Evolutionary conservation across 208 protist species (phyloP).

Genomic region (Leishmania tarentolae): DNA sequence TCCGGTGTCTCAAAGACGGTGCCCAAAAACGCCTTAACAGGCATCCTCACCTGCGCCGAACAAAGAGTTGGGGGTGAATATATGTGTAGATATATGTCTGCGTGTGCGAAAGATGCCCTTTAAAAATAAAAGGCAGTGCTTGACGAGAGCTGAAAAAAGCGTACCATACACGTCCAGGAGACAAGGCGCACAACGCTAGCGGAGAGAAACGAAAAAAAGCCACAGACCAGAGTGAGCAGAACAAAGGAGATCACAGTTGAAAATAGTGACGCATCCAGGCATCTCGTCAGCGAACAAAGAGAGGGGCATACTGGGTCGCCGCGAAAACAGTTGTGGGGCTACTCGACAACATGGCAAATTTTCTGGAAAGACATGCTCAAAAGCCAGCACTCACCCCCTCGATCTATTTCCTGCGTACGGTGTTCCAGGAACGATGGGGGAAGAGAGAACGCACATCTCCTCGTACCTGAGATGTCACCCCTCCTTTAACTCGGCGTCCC

Average conservation of each 20-base stretch:
- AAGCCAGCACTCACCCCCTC: neutral
- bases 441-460: neutral
- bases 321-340: neutral
- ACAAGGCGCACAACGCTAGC: neutral
- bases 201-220: neutral
- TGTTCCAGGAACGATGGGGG: neutral
- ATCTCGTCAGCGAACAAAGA: neutral
- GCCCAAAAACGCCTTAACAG: constrained; percentile 26
- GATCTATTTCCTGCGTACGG: neutral
- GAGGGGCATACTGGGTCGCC: neutral
- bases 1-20: constrained; percentile 65
- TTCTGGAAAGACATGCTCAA: neutral
- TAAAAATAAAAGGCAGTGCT: neutral
- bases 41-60: constrained; percentile 1
- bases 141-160: neutral
- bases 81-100: neutral
- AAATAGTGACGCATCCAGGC: neutral
- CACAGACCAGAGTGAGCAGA: neutral
- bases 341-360: neutral
- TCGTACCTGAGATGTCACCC: neutral
- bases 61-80: neutral
- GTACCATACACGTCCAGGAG: neutral
- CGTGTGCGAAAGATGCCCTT: neutral
- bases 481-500: constrained; percentile 7
- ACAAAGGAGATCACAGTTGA: neutral